phyloP scores from a whole-genome alignment of 192 early-diverging fungal genomes.

The Spizellomyces sp. region DNA sequence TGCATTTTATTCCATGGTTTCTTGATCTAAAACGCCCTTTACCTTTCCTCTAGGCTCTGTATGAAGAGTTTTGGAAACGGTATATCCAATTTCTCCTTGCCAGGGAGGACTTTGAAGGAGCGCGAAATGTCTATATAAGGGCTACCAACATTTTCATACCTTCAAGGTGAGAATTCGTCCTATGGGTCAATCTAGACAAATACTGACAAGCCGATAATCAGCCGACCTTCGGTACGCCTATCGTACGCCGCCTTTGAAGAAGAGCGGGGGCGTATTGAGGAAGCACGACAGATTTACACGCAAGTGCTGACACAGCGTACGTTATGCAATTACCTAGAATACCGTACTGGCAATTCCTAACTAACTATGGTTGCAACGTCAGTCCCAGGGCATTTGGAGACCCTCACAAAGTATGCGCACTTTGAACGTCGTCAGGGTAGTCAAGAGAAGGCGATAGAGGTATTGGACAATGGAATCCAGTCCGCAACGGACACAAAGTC shows the following conservation, averaged over 20 bases:
- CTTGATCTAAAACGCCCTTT: not conserved
- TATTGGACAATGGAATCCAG: conserved; percentile 46
- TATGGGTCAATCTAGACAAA: not conserved
- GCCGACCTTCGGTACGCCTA: conserved; percentile 58
- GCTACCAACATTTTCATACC: conserved; percentile 61
- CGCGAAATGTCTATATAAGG: conserved; percentile 52
- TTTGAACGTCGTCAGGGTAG: conserved; percentile 64
- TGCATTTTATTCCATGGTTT: not conserved
- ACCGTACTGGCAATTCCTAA: not conserved
- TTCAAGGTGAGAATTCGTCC: conserved; percentile 33
- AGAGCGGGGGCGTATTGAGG: conserved; percentile 54
- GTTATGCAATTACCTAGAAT: conserved; percentile 3
- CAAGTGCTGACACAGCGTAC: conserved; percentile 55
- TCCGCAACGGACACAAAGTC: conserved; percentile 47
- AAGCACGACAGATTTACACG: conserved; percentile 62
- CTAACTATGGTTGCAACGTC: not conserved
- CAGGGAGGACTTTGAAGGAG: conserved; percentile 47
- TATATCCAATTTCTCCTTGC: conserved; percentile 64
- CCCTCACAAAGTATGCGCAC: conserved; percentile 61
- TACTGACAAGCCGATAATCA: conserved; percentile 8
- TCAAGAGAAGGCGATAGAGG: conserved; percentile 38
- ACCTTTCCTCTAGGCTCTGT: conserved; percentile 58
- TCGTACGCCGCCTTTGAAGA: conserved; percentile 67
- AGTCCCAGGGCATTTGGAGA: conserved; percentile 72
- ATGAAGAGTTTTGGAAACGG: conserved; percentile 78